Evolutionary conservation across 2,329 filamentous ascomycete genomes (phyloP).

Genomic region (Penicillium brevicompactum): DNA sequence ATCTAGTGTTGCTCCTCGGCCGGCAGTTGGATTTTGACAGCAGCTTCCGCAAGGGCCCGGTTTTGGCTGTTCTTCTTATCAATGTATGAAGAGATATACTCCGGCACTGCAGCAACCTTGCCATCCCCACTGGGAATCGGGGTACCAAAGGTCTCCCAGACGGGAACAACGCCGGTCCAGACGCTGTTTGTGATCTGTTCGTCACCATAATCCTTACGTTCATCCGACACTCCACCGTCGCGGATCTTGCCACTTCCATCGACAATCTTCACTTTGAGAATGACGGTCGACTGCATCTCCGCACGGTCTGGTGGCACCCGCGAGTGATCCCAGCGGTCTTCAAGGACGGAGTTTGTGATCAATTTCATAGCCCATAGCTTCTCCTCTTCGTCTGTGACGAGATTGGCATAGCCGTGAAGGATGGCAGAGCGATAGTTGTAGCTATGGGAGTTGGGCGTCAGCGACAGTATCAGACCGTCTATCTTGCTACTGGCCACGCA

Average conservation of each 20-base stretch:
- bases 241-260: conserved; percentile 77
- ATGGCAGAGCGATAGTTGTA: conserved; percentile 85
- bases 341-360: conserved; percentile 74
- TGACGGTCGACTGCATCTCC: conserved; percentile 74
- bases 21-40: conserved; percentile 31
- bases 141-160: conserved; percentile 65
- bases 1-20: conserved; percentile 32
- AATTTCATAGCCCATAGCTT: conserved; percentile 76
- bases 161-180: conserved; percentile 66
- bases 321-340: conserved; percentile 68
- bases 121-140: conserved; percentile 65
- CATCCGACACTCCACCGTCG: conserved; percentile 64
- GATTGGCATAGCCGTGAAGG: conserved; percentile 71
- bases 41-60: conserved; percentile 43
- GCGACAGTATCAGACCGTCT: conserved; percentile 76
- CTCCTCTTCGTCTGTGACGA: conserved; percentile 69
- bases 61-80: conserved; percentile 51
- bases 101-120: conserved; percentile 59
- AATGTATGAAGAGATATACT: conserved; percentile 61
- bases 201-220: conserved; percentile 56
- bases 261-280: conserved; percentile 69
- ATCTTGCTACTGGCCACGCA: conserved; percentile 73
- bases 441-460: conserved; percentile 78
- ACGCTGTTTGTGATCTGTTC: conserved; percentile 52
- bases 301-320: conserved; percentile 70